These are phyloP conservation scores for Mycena rosella DNA, from an alignment of 768 basidiomycete genomes.

Conservation along the genomic window DNA sequence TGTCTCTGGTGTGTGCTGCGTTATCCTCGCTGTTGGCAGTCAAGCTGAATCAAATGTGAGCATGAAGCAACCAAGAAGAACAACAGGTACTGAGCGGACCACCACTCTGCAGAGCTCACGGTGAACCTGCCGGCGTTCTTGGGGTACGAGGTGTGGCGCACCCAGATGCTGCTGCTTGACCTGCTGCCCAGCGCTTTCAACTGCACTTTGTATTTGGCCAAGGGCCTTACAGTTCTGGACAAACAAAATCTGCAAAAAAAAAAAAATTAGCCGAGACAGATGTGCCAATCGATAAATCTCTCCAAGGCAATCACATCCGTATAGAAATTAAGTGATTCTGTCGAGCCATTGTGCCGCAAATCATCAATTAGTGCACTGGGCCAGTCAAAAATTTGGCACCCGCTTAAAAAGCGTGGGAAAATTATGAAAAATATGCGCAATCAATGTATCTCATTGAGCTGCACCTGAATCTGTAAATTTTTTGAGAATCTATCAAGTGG, in stretches of 20 bases:
- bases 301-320: not conserved
- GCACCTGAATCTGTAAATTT: not conserved
- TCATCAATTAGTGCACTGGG: not conserved
- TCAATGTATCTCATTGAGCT: slow-evolving; percentile 14
- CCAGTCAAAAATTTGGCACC: slow-evolving; percentile 31
- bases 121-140: slow-evolving; percentile 57
- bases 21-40: slow-evolving; percentile 11
- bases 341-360: slow-evolving; percentile 2
- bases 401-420: slow-evolving; percentile 6
- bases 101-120: slow-evolving; percentile 58
- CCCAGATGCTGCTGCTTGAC: slow-evolving; percentile 51
- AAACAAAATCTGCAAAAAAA: slow-evolving; percentile 6
- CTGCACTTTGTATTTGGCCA: too few species aligned
- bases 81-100: slow-evolving; percentile 53
- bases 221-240: slow-evolving; percentile 22
- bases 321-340: slow-evolving; percentile 9
- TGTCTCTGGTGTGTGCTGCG: slow-evolving; percentile 49
- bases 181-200: too few species aligned
- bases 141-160: slow-evolving; percentile 48
- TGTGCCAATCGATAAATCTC: slow-evolving; percentile 6
- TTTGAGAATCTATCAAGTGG: not conserved
- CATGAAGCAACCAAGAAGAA: slow-evolving; percentile 43
- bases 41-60: slow-evolving; percentile 23
- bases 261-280: not conserved
- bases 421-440: slow-evolving; percentile 27